These are phyloP conservation scores for Xylariaceae sp. DNA, from an alignment of 2,329 filamentous ascomycete species.

Conservation along the genomic window DNA sequence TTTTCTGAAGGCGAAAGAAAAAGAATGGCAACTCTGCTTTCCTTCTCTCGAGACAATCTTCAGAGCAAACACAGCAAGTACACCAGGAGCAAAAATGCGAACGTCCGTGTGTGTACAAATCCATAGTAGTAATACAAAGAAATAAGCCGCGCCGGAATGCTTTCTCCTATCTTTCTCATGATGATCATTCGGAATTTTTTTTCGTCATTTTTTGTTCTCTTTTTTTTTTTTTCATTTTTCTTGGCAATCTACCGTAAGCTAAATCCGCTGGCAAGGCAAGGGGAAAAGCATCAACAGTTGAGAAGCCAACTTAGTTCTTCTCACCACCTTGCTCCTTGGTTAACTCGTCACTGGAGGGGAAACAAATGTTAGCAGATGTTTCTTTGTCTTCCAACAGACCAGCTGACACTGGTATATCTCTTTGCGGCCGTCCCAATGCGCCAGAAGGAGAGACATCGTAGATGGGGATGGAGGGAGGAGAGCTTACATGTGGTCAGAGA, in stretches of 20 bases:
- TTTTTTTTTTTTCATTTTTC: conserved; percentile 6
- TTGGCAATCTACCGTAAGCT: conserved; percentile 1
- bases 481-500: conserved; percentile 80
- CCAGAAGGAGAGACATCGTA: too few relatives aligned
- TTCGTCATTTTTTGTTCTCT: not conserved
- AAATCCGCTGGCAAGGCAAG: conserved; percentile 1
- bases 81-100: not conserved
- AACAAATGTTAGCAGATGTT: conserved; percentile 4
- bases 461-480: too few relatives aligned
- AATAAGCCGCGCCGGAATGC: conserved; percentile 17
- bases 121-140: conserved; percentile 20
- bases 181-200: not conserved
- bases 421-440: too few relatives aligned
- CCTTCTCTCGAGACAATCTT: conserved; percentile 18
- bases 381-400: not conserved
- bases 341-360: conserved; percentile 61
- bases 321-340: conserved; percentile 68
- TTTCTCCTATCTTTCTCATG: not conserved
- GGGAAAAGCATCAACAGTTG: not conserved
- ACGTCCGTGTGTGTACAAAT: conserved; percentile 27
- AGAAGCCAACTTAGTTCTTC: conserved; percentile 45
- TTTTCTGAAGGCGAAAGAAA: conserved; percentile 11
- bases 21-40: conserved; percentile 10
- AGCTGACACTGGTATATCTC: too few relatives aligned
- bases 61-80: too few relatives aligned